Conservation (phyloP, 345 rosid species). For the Ricinus communis region DNA sequence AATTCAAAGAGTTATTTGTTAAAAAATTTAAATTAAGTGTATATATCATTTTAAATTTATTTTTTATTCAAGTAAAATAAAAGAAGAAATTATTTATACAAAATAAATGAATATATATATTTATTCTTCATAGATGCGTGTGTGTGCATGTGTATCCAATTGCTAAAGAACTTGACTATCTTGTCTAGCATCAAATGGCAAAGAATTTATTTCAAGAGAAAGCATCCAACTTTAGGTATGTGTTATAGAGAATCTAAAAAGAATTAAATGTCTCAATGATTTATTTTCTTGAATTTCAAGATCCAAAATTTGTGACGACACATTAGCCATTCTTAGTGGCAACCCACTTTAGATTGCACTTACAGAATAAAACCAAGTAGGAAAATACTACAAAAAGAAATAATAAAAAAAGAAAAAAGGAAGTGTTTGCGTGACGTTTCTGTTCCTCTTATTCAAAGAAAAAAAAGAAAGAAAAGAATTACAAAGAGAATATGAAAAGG, state of each 20-base stretch:
- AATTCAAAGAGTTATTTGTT: too few relatives aligned
- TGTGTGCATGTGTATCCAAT: not conserved
- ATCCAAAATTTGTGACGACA: slow-evolving; percentile 21
- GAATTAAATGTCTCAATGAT: not conserved
- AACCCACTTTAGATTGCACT: slow-evolving; percentile 46
- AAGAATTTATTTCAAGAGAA: slow-evolving; percentile 2
- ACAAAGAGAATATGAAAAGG: slow-evolving; percentile 34
- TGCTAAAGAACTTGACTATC: not conserved
- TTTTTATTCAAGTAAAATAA: too few relatives aligned
- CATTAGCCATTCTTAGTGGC: slow-evolving; percentile 45
- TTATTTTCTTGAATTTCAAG: not conserved
- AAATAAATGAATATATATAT: not conserved
- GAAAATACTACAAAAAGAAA: not conserved
- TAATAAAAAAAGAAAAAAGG: not conserved
- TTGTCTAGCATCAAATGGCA: not conserved
- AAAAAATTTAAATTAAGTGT: too few relatives aligned
- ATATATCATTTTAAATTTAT: too few relatives aligned
- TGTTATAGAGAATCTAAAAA: not conserved
- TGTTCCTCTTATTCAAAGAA: slow-evolving; percentile 18
- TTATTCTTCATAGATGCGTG: not conserved
- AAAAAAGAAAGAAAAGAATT: not conserved
- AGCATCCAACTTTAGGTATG: not conserved
- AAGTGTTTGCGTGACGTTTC: slow-evolving; percentile 48
- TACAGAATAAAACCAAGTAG: slow-evolving; percentile 21
- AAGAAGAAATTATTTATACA: too few relatives aligned